Evolutionary conservation across 2,329 filamentous ascomycete species (phyloP), one percentile per base, ranked within the genome.

Genomic region (Daldinia sp.): DNA sequence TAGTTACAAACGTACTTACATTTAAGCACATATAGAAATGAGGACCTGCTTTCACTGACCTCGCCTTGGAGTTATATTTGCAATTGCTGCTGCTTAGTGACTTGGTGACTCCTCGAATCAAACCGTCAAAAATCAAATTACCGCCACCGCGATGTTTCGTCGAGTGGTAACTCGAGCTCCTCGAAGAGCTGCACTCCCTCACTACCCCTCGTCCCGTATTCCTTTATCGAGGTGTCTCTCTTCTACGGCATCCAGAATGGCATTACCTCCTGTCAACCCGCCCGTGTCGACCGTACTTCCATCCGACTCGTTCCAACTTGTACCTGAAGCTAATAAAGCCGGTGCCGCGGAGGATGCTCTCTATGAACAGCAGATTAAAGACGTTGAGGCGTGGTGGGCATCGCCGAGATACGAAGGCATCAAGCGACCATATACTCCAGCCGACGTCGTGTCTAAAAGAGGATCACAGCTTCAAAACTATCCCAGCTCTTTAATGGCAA

Each of bases 391-490:
- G 30, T 98, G 95, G 96, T 99, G 95, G 95, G 87, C 88, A 20
- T 91, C 90, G 44, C 90, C 93, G 6, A 90, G 96, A 63, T 99
- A 90, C 79, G 87, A 91, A 72, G 95, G 93, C 67, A 98, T 98
- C 84, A 96, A 92, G 84, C 88, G 96, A 51, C 94, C 95, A 10
- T 99, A 98, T 80, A 92, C 91, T 18, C 92, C 94, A 1, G 92
- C 91, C 75, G 94, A 97, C 82, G 92, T 99, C 5, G 95, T 97
- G 69, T 94, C 92, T 81, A 98, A 98, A 84, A 88, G 96, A 69
- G 96, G 96, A 9, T 91, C 93, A 6, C 87, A 98, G 73, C 89
- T 93, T 76, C 93, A 97, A 78, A 89, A 88, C 57, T 98, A 98
- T 74, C 93, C 96, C 0, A 97, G 94, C 82, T 98, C 94, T 13